Evolutionary conservation across 1,284 basidiomycete genomes (phyloP).

Genomic region (Cerioporus squamosus): DNA sequence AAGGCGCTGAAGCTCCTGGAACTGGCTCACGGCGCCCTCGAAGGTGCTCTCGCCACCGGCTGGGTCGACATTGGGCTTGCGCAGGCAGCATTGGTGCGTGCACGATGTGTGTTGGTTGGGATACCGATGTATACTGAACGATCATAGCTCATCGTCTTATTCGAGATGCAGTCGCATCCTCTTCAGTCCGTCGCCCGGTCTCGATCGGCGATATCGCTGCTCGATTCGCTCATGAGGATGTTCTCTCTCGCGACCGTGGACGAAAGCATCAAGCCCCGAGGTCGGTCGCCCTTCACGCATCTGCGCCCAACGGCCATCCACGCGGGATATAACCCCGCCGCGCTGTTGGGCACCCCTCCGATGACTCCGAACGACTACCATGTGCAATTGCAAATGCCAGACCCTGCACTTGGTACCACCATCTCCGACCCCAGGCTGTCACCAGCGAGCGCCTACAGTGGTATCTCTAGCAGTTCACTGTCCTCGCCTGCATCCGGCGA

Average conservation of each 20-base stretch:
- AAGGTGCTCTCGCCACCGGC: constrained; percentile 69
- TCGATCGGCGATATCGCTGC: constrained; percentile 56
- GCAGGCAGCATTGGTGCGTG: constrained; percentile 72
- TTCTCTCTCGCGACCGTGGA: constrained; percentile 58
- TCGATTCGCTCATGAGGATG: constrained; percentile 69
- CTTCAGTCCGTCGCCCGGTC: constrained; percentile 54
- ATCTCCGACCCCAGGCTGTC: no score
- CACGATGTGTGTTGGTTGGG: background rate
- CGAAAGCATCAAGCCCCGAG: constrained; percentile 38
- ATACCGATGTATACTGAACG: background rate
- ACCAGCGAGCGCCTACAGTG: no score
- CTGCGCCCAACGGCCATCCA: background rate
- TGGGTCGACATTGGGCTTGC: constrained; percentile 74
- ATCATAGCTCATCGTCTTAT: constrained; percentile 65
- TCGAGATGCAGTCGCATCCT: constrained; percentile 73
- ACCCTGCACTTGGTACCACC: no score
- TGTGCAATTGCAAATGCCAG: no score
- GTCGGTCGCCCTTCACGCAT: background rate
- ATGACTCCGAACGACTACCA: no score
- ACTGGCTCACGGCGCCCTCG: constrained; percentile 67
- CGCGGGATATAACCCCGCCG: background rate
- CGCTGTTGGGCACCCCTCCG: background rate
- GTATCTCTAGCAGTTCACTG: no score
- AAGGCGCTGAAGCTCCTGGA: constrained; percentile 63
- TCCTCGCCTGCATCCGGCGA: no score